phyloP scores from a whole-genome alignment of 208 protist genomes.

The Trypanosoma cruzi region DNA sequence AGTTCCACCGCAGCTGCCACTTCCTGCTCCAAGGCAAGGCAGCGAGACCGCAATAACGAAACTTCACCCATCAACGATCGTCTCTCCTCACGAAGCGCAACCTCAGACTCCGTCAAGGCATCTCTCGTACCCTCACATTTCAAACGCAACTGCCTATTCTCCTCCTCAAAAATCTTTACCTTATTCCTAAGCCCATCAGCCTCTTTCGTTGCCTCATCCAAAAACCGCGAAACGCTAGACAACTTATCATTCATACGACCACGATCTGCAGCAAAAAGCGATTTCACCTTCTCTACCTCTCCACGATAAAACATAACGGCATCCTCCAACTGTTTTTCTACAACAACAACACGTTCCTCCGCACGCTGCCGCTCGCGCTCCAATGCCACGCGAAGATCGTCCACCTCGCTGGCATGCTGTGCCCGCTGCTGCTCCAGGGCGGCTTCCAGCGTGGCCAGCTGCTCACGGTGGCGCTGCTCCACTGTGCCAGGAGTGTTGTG shows the following conservation, averaged over 20 bases:
- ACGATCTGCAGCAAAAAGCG: slow-evolving; percentile 27
- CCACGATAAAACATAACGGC: slow-evolving; percentile 1
- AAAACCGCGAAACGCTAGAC: not conserved
- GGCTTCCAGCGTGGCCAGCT: no score
- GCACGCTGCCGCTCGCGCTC: not conserved
- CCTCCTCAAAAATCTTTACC: not conserved
- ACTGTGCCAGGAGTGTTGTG: not conserved
- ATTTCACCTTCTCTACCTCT: slow-evolving; percentile 12
- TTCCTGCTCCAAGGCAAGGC: not conserved
- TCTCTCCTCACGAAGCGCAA: not conserved
- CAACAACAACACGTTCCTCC: not conserved
- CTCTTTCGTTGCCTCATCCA: not conserved
- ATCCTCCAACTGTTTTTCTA: slow-evolving; percentile 3
- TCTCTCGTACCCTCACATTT: not conserved
- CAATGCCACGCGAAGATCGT: no score
- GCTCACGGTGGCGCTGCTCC: no score
- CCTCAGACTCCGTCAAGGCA: not conserved
- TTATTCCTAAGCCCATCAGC: slow-evolving; percentile 4
- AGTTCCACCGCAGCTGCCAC: not conserved
- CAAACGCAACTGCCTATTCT: not conserved
- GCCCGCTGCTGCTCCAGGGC: no score
- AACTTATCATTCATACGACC: slow-evolving; percentile 7
- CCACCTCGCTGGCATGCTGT: no score
- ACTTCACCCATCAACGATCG: slow-evolving; percentile 3
- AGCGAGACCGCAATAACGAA: slow-evolving; percentile 6